phyloP scores from a whole-genome alignment of 805 yeast genomes.

The Scheffersomyces ergatensis region DNA sequence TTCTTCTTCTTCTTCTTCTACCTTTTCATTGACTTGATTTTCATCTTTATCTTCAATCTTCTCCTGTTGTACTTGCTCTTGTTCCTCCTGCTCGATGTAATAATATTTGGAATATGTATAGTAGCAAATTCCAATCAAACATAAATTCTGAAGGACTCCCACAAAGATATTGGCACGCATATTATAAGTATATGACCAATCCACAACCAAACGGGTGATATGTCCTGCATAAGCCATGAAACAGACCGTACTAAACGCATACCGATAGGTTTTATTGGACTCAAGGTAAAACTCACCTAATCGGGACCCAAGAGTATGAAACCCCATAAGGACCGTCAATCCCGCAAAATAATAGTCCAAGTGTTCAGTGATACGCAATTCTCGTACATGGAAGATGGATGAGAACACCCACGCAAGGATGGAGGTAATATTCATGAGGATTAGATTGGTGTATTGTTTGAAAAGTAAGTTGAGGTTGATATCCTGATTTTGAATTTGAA shows the following conservation, averaged over 20 bases:
- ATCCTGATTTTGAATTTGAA: background rate
- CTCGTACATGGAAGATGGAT: constrained; percentile 85
- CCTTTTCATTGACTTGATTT: no score
- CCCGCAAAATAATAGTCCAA: constrained; percentile 94
- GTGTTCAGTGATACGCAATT: constrained; percentile 73
- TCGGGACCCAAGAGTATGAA: constrained; percentile 65
- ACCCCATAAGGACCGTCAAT: constrained; percentile 76
- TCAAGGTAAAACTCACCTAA: constrained; percentile 55
- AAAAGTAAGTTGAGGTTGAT: constrained; percentile 5
- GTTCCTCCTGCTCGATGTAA: constrained; percentile 17
- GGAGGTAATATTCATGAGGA: constrained; percentile 59
- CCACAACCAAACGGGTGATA: constrained; percentile 58
- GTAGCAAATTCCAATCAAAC: constrained; percentile 28
- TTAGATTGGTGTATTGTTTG: constrained; percentile 26
- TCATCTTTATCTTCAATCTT: constrained; percentile 1
- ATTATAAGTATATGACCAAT: constrained; percentile 91
- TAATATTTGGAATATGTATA: constrained; percentile 31
- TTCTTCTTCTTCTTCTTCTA: no score
- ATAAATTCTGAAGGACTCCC: constrained; percentile 71
- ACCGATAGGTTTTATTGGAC: constrained; percentile 17
- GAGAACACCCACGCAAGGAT: constrained; percentile 89
- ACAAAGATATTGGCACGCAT: constrained; percentile 84
- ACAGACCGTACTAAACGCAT: constrained; percentile 40
- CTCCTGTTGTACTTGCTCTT: no score
- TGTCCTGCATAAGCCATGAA: constrained; percentile 58